phyloP scores from a whole-genome alignment of 1,284 basidiomycete species.

The Tranzscheliella williamsii region DNA sequence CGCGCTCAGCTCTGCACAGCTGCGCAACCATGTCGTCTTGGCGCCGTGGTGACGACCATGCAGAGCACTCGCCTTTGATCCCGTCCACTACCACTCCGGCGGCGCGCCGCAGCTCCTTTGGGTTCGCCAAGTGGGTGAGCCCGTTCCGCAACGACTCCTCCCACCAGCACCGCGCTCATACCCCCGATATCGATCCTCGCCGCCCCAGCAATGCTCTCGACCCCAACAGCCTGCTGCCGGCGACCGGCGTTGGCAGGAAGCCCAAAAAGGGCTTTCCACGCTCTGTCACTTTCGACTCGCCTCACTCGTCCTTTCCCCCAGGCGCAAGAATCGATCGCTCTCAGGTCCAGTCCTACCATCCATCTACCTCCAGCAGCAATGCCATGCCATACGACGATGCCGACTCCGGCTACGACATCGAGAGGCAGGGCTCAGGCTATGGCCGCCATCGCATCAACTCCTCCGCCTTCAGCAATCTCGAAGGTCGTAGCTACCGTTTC shows the following conservation, averaged over 20 bases:
- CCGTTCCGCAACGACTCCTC: background rate
- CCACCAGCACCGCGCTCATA: background rate
- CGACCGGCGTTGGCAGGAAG: conserved; percentile 7
- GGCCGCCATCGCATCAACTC: conserved; percentile 25
- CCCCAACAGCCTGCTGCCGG: conserved; percentile 4
- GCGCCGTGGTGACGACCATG: background rate
- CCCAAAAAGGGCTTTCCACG: conserved; percentile 15
- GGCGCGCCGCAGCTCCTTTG: background rate
- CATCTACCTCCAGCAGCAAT: conserved; percentile 3
- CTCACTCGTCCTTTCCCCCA: conserved; percentile 34
- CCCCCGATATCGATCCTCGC: conserved; percentile 19
- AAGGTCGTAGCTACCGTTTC: conserved; percentile 51
- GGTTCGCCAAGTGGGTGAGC: background rate
- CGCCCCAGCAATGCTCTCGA: conserved; percentile 29
- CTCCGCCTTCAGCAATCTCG: conserved; percentile 49
- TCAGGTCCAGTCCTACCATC: conserved; percentile 21
- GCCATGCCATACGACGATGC: conserved; percentile 11
- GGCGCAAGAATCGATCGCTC: conserved; percentile 12
- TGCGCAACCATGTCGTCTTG: background rate
- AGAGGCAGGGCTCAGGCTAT: conserved; percentile 19
- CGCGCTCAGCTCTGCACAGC: background rate
- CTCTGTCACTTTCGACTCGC: conserved; percentile 35
- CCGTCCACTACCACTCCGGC: background rate
- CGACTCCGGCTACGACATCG: conserved; percentile 32
- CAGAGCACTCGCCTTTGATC: background rate